phyloP scores from a whole-genome alignment of 257 asterid genomes.

The Thymus mandschuricus region DNA sequence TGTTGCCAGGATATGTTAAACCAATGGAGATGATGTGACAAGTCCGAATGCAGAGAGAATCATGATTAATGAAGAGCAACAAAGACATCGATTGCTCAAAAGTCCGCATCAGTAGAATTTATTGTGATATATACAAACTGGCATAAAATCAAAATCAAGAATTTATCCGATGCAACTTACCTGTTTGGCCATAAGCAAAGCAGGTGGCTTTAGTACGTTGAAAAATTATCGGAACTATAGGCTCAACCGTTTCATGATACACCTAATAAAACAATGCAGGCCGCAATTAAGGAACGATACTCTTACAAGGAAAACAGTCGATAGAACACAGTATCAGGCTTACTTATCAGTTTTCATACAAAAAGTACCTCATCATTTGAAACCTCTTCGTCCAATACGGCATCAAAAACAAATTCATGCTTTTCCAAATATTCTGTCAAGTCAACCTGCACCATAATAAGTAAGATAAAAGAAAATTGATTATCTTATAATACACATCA shows the following conservation, averaged over 20 bases:
- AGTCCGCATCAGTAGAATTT: too few relatives aligned
- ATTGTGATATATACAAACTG: background rate
- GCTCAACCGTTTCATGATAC: slow-evolving; percentile 77
- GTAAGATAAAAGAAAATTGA: slow-evolving; percentile 26
- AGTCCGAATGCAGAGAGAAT: too few relatives aligned
- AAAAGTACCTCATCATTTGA: slow-evolving; percentile 88
- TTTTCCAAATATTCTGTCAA: slow-evolving; percentile 92
- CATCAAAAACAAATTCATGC: slow-evolving; percentile 97
- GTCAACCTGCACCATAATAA: slow-evolving; percentile 68
- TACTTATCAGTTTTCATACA: slow-evolving; percentile 9
- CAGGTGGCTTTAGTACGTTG: slow-evolving; percentile 92
- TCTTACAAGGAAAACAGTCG: slow-evolving; percentile 22
- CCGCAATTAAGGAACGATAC: slow-evolving; percentile 23
- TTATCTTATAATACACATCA: slow-evolving; percentile 6
- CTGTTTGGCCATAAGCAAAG: slow-evolving; percentile 97
- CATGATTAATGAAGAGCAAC: background rate
- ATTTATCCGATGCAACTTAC: slow-evolving; percentile 41
- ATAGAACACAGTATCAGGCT: slow-evolving; percentile 22
- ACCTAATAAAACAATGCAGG: slow-evolving; percentile 43
- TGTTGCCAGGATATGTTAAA: background rate
- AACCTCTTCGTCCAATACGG: slow-evolving; percentile 94
- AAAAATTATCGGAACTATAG: slow-evolving; percentile 80
- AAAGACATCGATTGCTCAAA: too few relatives aligned
- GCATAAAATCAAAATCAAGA: too few relatives aligned
- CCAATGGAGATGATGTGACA: background rate